These are phyloP conservation scores for Rossbeevera mucosa DNA, from an alignment of 768 basidiomycete genomes.

Conservation along the genomic window DNA sequence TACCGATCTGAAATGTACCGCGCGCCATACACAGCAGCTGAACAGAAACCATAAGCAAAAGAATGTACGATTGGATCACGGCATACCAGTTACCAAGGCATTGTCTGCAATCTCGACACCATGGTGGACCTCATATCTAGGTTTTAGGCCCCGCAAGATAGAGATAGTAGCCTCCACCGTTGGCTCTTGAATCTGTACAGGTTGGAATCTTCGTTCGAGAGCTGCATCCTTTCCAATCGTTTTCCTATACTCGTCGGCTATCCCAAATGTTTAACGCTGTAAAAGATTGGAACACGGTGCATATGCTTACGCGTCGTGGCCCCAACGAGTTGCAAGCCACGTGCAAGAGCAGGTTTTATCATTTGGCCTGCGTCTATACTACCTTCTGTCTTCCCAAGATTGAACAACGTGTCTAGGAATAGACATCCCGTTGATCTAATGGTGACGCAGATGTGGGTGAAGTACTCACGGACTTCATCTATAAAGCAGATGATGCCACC, in stretches of 20 bases:
- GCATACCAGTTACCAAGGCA: slow-evolving; percentile 77
- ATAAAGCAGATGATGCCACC: slow-evolving; percentile 90
- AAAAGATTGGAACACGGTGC: background rate
- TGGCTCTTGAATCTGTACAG: slow-evolving; percentile 84
- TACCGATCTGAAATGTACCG: slow-evolving; percentile 85
- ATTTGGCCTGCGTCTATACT: slow-evolving; percentile 90
- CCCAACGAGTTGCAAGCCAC: slow-evolving; percentile 84
- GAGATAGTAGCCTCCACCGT: slow-evolving; percentile 80
- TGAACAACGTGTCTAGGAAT: slow-evolving; percentile 65
- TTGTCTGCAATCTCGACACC: slow-evolving; percentile 89
- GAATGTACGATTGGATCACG: background rate
- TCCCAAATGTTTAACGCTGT: background rate
- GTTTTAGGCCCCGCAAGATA: slow-evolving; percentile 81
- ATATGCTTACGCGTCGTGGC: slow-evolving; percentile 74
- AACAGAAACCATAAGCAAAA: background rate
- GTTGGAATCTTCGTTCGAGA: slow-evolving; percentile 87
- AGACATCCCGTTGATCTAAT: background rate
- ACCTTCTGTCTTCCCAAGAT: slow-evolving; percentile 87
- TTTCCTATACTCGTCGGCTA: slow-evolving; percentile 82
- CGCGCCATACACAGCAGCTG: slow-evolving; percentile 79
- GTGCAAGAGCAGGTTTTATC: slow-evolving; percentile 88
- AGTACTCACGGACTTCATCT: slow-evolving; percentile 81
- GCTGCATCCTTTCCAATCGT: slow-evolving; percentile 91
- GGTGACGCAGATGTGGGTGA: background rate
- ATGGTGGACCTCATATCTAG: slow-evolving; percentile 87